Evolutionary conservation across 805 yeast species (phyloP).

Genomic region (Ogataea minuta): DNA sequence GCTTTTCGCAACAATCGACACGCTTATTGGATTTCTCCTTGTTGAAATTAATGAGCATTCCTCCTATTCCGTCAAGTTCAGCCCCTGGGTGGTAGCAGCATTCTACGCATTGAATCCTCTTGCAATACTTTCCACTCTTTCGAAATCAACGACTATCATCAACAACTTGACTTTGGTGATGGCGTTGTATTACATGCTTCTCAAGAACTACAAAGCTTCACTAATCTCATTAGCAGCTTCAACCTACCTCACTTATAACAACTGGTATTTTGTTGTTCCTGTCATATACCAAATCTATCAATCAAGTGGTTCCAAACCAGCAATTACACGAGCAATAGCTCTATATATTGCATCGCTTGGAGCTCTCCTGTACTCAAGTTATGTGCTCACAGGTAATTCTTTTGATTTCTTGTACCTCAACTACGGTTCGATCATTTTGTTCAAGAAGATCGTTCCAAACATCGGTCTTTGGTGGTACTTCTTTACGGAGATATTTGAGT

Average conservation of each 20-base stretch:
- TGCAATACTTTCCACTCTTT: slow-evolving; percentile 60
- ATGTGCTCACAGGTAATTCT: slow-evolving; percentile 35
- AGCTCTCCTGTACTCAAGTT: slow-evolving; percentile 38
- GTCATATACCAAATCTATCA: slow-evolving; percentile 35
- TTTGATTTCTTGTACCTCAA: slow-evolving; percentile 49
- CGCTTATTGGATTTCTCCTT: slow-evolving; percentile 53
- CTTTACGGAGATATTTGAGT: slow-evolving; percentile 92
- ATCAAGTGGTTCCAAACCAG: neutral
- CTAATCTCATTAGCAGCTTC: slow-evolving; percentile 59
- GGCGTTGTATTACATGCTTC: slow-evolving; percentile 44
- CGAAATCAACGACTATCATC: slow-evolving; percentile 65
- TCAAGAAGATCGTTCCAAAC: slow-evolving; percentile 80
- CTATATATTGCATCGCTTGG: slow-evolving; percentile 29
- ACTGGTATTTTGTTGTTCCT: slow-evolving; percentile 61
- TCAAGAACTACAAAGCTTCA: slow-evolving; percentile 40
- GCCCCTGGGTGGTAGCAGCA: slow-evolving; percentile 32
- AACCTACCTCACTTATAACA: slow-evolving; percentile 60
- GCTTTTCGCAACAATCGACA: slow-evolving; percentile 60
- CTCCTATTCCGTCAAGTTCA: slow-evolving; percentile 19
- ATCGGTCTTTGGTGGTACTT: slow-evolving; percentile 98
- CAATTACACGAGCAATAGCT: slow-evolving; percentile 28
- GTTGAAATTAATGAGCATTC: slow-evolving; percentile 47
- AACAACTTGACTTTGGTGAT: slow-evolving; percentile 55
- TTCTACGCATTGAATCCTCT: slow-evolving; percentile 81
- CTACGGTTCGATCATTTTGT: slow-evolving; percentile 57